Base-by-base conservation (phyloP, 2,329 filamentous ascomycete species). In the Aspergillus brasiliensis region DNA sequence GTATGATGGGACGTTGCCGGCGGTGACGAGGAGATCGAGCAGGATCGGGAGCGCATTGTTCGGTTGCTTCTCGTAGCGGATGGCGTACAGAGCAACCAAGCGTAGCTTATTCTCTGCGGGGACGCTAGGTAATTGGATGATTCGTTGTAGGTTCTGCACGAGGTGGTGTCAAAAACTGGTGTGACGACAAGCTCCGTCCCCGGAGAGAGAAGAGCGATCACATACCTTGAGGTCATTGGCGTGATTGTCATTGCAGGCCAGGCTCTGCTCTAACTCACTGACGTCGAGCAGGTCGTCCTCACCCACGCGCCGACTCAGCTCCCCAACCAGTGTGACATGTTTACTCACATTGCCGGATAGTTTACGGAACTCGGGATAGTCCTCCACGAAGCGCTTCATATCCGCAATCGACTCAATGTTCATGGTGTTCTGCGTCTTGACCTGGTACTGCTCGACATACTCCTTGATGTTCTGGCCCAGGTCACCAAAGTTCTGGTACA, bases 301-400 rank as follows among this genome's bases (percentile, higher is more conserved):
- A 6, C 90, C 91, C 13, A 99, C 93, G 58, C 91, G 87, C 59
- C 94, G 86, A 74, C 92, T 97, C 42, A 99, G 83, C 73, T 99
- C 96, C 0, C 92, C 92, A 21, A 99, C 95, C 21, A 99, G 81
- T 0, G 95, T 97, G 59, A 99, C 96, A 73, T 99, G 95, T 74
- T 99, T 99, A 79, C 93, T 98, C 56, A 99, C 95, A 68, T 99
- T 99, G 38, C 95, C 93, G 1, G 95, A 97, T 1, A 99, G 86
- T 71, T 97, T 96, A 60, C 95, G 88, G 76, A 99, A 99, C 74
- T 99, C 95, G 2, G 95, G 95, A 73, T 98, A 99, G 71, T 99
- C 95, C 76, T 99, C 95, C 57, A 99, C 96, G 69, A 99, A 99
- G 46, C 93, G 91, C 77, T 99, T 99, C 96, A 99, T 99, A 74